Conservation (phyloP, 1,284 basidiomycete species). For the Papiliotrema flavescens region DNA sequence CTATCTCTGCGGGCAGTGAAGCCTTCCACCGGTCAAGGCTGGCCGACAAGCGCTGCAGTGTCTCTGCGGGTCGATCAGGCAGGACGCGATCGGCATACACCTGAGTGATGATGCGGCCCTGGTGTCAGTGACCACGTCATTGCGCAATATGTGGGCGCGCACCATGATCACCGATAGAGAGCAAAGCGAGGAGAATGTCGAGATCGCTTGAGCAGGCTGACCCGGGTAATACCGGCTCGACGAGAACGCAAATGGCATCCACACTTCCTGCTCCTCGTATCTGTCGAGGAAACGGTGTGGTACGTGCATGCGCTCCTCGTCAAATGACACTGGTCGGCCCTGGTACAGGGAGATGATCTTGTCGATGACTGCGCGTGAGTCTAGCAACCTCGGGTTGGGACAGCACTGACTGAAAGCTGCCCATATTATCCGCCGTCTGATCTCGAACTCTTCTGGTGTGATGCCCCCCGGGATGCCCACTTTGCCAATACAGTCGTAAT, state of each 20-base stretch:
- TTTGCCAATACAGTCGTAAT: conserved; percentile 18
- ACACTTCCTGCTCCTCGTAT: conserved; percentile 37
- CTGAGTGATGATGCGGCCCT: conserved; percentile 24
- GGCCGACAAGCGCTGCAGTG: conserved; percentile 11
- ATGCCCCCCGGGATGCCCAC: conserved; percentile 14
- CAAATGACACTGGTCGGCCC: conserved; percentile 30
- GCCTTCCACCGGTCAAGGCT: conserved; percentile 19
- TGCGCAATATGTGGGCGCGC: no score
- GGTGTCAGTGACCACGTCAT: background rate
- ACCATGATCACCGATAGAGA: conserved; percentile 33
- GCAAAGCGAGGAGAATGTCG: conserved; percentile 33
- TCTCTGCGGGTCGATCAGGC: conserved; percentile 12
- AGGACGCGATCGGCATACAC: conserved; percentile 23
- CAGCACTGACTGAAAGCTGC: conserved; percentile 26
- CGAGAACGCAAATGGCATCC: conserved; percentile 34
- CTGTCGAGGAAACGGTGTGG: conserved; percentile 30
- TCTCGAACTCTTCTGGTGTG: conserved; percentile 28
- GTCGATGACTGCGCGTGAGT: conserved; percentile 23
- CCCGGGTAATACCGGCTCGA: conserved; percentile 17
- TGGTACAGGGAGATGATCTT: conserved; percentile 42
- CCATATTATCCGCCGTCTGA: conserved; percentile 32
- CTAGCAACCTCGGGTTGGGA: background rate
- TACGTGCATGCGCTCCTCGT: conserved; percentile 25
- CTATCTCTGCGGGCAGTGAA: conserved; percentile 12
- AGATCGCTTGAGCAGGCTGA: conserved; percentile 28